Evolutionary conservation across 306 rosid genomes (phyloP).

Genomic region (Luffa acutangula): DNA sequence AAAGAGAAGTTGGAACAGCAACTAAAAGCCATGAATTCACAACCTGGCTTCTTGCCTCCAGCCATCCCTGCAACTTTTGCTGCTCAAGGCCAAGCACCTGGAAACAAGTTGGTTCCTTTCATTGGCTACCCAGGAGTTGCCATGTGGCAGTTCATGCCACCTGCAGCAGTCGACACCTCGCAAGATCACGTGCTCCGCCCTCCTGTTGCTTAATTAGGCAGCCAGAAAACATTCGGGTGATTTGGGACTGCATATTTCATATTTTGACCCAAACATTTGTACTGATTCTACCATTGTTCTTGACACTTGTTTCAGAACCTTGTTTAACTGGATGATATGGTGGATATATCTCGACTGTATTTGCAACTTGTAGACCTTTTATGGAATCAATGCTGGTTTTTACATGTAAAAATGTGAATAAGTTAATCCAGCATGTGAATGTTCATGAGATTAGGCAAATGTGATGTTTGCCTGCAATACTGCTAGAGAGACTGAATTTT

Average conservation of each 20-base stretch:
- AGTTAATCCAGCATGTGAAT: conserved; percentile 15
- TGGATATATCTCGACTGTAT: background rate
- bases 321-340: conserved; percentile 1
- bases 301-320: background rate
- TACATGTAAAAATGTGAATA: conserved; percentile 50
- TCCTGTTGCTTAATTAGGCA: conserved; percentile 72
- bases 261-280: conserved; percentile 4
- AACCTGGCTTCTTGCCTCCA: conserved; percentile 70
- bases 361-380: conserved; percentile 6
- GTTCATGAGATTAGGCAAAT: background rate
- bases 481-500: background rate
- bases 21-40: conserved; percentile 54
- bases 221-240: background rate
- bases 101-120: conserved; percentile 82
- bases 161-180: conserved; percentile 84
- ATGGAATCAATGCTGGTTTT: conserved; percentile 48
- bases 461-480: background rate
- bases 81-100: conserved; percentile 65
- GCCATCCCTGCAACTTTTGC: conserved; percentile 73
- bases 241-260: conserved; percentile 3
- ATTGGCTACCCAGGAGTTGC: conserved; percentile 84
- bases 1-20: conserved; percentile 86
- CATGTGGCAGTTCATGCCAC: conserved; percentile 99
- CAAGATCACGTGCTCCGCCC: conserved; percentile 97
- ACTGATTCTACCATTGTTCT: conserved; percentile 3